Evolutionary conservation across 2,329 filamentous ascomycete genomes (phyloP).

Genomic region (Sclerotinia subarctica): DNA sequence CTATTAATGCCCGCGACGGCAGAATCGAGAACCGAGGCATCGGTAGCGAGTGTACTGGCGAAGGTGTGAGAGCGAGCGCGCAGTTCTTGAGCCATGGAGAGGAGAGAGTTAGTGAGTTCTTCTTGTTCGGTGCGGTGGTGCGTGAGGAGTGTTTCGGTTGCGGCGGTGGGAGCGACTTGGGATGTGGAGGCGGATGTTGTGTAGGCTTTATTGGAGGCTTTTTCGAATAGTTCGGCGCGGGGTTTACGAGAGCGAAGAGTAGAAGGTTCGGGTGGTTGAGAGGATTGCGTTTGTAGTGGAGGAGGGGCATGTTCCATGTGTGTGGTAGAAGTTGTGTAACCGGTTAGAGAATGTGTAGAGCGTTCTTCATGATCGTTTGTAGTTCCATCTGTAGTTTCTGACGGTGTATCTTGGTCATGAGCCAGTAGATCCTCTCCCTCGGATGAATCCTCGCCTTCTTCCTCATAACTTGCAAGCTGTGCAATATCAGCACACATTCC

Average conservation of each 20-base stretch:
- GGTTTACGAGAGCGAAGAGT: slow-evolving; percentile 31
- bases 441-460: slow-evolving; percentile 38
- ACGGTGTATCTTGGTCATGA: slow-evolving; percentile 47
- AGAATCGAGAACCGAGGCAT: slow-evolving; percentile 67
- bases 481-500: neutral
- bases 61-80: slow-evolving; percentile 74
- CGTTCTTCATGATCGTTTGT: neutral
- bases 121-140: slow-evolving; percentile 81
- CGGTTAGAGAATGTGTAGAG: slow-evolving; percentile 23
- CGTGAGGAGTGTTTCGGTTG: slow-evolving; percentile 69
- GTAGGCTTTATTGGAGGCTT: neutral
- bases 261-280: slow-evolving; percentile 22
- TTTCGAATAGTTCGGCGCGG: slow-evolving; percentile 14
- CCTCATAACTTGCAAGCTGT: slow-evolving; percentile 30
- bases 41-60: slow-evolving; percentile 64
- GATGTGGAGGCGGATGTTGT: slow-evolving; percentile 43
- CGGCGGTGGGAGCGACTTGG: slow-evolving; percentile 41
- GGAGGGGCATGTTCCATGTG: slow-evolving; percentile 3
- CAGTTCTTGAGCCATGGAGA: slow-evolving; percentile 73
- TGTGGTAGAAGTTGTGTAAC: slow-evolving; percentile 17
- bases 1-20: slow-evolving; percentile 74
- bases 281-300: slow-evolving; percentile 12
- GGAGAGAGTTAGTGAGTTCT: slow-evolving; percentile 73
- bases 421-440: slow-evolving; percentile 57
- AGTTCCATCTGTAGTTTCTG: slow-evolving; percentile 40